Conservation (phyloP, 1,284 basidiomycete genomes). For the Macrocybe sp. region DNA sequence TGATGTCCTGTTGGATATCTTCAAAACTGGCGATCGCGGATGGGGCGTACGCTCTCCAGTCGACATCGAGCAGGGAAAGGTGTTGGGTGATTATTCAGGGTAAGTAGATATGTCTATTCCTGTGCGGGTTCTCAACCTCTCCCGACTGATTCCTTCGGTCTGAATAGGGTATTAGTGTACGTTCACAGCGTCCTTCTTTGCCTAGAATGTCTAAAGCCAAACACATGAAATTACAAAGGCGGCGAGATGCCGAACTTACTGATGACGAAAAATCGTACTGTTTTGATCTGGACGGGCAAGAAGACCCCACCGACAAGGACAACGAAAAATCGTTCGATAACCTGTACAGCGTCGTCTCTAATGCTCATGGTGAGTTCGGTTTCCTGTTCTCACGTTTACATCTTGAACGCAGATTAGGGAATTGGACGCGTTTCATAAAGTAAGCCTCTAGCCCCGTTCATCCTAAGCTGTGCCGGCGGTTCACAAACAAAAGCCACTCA, state of each 20-base stretch:
- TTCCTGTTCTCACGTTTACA: constrained; percentile 1
- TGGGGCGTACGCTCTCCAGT: constrained; percentile 48
- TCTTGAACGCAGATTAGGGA: constrained; percentile 36
- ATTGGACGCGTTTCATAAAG: constrained; percentile 74
- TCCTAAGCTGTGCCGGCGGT: neutral
- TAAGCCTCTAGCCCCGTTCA: constrained; percentile 23
- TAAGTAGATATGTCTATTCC: constrained; percentile 20
- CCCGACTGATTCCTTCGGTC: neutral
- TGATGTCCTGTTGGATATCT: constrained; percentile 44
- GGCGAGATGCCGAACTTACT: constrained; percentile 24
- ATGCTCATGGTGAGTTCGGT: constrained; percentile 35
- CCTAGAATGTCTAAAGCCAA: too few relatives aligned
- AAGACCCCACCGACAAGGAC: constrained; percentile 18
- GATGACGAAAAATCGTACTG: constrained; percentile 32
- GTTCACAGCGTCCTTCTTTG: neutral
- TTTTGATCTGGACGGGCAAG: constrained; percentile 57
- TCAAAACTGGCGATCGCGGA: constrained; percentile 48
- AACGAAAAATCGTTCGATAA: constrained; percentile 24
- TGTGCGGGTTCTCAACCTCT: neutral
- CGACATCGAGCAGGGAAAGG: constrained; percentile 42
- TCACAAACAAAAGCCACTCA: constrained; percentile 45
- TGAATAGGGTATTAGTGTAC: constrained; percentile 26
- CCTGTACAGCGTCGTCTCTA: constrained; percentile 44
- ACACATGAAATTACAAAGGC: too few relatives aligned
- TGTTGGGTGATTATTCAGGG: constrained; percentile 63